phyloP scores from a whole-genome alignment of 805 yeast genomes.

The Ogataea angusta region DNA sequence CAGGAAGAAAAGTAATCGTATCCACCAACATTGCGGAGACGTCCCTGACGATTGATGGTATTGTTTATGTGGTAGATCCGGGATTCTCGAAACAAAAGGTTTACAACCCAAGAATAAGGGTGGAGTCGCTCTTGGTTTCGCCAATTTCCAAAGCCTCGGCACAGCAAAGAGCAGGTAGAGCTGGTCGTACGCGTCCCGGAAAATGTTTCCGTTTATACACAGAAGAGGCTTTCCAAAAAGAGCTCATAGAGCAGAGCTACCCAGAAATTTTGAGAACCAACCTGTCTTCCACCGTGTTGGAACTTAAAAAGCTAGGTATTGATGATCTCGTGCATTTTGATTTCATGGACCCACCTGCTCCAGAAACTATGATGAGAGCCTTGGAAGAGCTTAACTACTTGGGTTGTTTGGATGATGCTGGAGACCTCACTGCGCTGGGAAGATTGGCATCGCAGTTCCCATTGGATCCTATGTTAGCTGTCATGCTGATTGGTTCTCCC shows the following conservation, averaged over 20 bases:
- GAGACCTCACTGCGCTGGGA: constrained; percentile 85
- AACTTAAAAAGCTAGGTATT: constrained; percentile 88
- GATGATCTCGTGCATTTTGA: constrained; percentile 97
- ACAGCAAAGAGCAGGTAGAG: constrained; percentile 99
- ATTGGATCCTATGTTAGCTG: constrained; percentile 92
- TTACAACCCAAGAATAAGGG: constrained; percentile 93
- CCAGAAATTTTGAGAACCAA: constrained; percentile 94
- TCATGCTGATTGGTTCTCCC: constrained; percentile 83
- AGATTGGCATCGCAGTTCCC: constrained; percentile 91
- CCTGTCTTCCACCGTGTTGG: constrained; percentile 86
- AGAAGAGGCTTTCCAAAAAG: constrained; percentile 93
- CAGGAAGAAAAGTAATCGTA: constrained; percentile 92
- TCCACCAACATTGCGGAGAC: constrained; percentile 98
- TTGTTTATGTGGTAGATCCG: constrained; percentile 95
- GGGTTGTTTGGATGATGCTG: constrained; percentile 88
- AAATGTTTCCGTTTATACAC: constrained; percentile 95
- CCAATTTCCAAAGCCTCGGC: constrained; percentile 98
- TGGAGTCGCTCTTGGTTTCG: constrained; percentile 88
- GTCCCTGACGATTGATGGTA: constrained; percentile 94
- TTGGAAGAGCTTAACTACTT: constrained; percentile 90
- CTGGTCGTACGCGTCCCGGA: constrained; percentile 99
- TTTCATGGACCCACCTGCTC: constrained; percentile 99
- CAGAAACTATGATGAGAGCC: constrained; percentile 99
- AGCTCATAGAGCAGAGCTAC: constrained; percentile 89
- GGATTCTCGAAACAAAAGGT: constrained; percentile 97